Conservation (phyloP, 768 basidiomycete species). For the Sistotremastrum niveocremeum region DNA sequence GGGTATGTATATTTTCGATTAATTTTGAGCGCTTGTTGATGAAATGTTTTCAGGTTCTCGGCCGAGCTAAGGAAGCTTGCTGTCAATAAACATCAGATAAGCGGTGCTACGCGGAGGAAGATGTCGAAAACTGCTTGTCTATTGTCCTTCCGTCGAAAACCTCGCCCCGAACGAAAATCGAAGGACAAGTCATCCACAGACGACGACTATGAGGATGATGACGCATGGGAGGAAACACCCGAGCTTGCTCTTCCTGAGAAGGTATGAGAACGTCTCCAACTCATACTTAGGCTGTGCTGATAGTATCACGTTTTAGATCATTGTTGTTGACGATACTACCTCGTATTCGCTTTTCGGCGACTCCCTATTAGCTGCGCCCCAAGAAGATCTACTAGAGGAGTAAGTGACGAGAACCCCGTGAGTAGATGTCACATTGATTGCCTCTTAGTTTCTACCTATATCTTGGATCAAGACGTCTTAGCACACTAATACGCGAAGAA, state of each 20-base stretch:
- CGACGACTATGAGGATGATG: conserved; percentile 42
- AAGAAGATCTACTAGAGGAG: conserved; percentile 85
- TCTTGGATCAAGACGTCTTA: conserved; percentile 66
- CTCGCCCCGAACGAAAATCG: conserved; percentile 22
- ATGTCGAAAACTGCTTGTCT: conserved; percentile 67
- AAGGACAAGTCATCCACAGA: conserved; percentile 12
- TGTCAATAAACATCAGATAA: conserved; percentile 46
- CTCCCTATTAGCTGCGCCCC: conserved; percentile 62
- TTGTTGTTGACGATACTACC: conserved; percentile 80
- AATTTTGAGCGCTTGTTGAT: neutral
- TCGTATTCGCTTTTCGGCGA: conserved; percentile 68
- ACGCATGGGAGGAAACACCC: conserved; percentile 45
- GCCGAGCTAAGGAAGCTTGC: conserved; percentile 75
- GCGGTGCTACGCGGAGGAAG: conserved; percentile 33
- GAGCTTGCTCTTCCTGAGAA: conserved; percentile 55
- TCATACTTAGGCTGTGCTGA: neutral
- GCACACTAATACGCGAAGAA: conserved; percentile 62
- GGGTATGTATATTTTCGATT: conserved; percentile 31
- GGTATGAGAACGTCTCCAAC: conserved; percentile 8
- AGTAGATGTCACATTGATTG: neutral
- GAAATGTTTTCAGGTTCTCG: conserved; percentile 44
- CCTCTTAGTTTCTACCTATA: conserved; percentile 42
- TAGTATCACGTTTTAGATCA: conserved; percentile 42
- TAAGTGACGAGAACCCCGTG: conserved; percentile 14
- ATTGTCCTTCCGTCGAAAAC: conserved; percentile 54